A percentile compares a stretch with the other conserved stretches of the same genome.
Conservation (phyloP, 192 early-diverging fungal genomes). For the Dissophora globulifera region DNA sequence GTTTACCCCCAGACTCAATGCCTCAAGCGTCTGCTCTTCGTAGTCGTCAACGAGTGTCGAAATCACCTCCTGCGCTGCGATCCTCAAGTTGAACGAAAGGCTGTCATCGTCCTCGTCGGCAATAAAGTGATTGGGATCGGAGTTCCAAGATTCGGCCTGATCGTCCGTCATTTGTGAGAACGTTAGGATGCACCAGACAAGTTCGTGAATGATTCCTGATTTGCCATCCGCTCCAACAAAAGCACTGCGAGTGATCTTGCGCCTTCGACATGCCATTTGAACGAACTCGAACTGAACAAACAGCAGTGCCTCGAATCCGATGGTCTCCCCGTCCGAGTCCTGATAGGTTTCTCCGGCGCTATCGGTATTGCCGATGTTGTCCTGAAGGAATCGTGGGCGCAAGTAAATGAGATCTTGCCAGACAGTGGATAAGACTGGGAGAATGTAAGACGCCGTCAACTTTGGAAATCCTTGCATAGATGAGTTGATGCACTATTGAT, state of each 20-base stretch:
- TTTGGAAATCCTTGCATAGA: slow-evolving; percentile 71
- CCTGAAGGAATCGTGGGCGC: slow-evolving; percentile 57
- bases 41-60: slow-evolving; percentile 7
- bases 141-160: slow-evolving; percentile 74
- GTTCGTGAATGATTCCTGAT: slow-evolving; percentile 59
- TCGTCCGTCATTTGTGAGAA: slow-evolving; percentile 85
- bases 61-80: slow-evolving; percentile 76
- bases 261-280: slow-evolving; percentile 53
- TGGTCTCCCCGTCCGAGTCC: slow-evolving; percentile 74
- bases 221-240: slow-evolving; percentile 56
- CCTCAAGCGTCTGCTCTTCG: slow-evolving; percentile 1
- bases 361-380: slow-evolving; percentile 9
- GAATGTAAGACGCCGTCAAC: slow-evolving; percentile 55
- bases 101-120: slow-evolving; percentile 92
- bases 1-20: slow-evolving; percentile 34
- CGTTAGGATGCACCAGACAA: slow-evolving; percentile 64
- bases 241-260: slow-evolving; percentile 58
- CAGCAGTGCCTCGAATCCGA: slow-evolving; percentile 68
- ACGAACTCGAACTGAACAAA: slow-evolving; percentile 75
- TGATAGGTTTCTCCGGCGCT: slow-evolving; percentile 51
- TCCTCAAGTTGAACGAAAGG: slow-evolving; percentile 79
- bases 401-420: slow-evolving; percentile 72
- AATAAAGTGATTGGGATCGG: slow-evolving; percentile 87
- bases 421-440: slow-evolving; percentile 66
- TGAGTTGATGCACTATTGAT: slow-evolving; percentile 69